Evolutionary conservation across 345 rosid genomes (phyloP), one percentile per base, ranked within the genome.

Genomic region (Brassica rapa): DNA sequence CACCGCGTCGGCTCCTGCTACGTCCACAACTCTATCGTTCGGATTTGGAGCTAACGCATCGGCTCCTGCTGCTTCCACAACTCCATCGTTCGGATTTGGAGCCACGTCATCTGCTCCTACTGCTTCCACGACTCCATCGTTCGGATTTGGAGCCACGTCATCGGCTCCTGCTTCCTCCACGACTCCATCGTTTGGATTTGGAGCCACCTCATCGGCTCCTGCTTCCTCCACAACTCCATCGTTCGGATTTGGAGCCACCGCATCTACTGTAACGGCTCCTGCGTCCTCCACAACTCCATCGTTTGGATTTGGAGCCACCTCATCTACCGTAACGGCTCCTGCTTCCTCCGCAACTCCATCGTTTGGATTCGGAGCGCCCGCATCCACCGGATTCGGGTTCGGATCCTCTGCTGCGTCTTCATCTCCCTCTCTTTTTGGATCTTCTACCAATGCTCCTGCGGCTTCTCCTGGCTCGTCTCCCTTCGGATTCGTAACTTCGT

Each of bases 1-100:
- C 59, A 27, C 78, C 3, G 6, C 86, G 29, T 35, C 66, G 87
- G 86, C 1, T n/a, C 84, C 4, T 7, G 14, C 84, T 37, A 62
- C 86, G 14, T 27, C 67, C 43, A 21, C 76, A 21, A 14, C 79
- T 35, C 57, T 77, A 1, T 56, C 75, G 23, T 78, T 79, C 32
- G 82, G 81, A 29, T 65, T 77, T 68, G 82, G 37, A 39, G 12
- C 46, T 12, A 2, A 12, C 46, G 1, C 46, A 8, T 9, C 46
- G 46, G 12, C 46, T 39, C 46, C 46, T 39, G 46, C 46, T 49
- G 3, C 55, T 0, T 49, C 55, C 6, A 4, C 7, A 14, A 14
- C 55, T 49, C 7, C 55, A 1, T 14, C 55, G 55, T 49, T 49
- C 0, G 55, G 55, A 49, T 49, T 49, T 1, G 55, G 55, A 49